Evolutionary conservation across 495 filamentous ascomycete genomes (phyloP).

Genomic region (Aspergillus carlsbadensis): DNA sequence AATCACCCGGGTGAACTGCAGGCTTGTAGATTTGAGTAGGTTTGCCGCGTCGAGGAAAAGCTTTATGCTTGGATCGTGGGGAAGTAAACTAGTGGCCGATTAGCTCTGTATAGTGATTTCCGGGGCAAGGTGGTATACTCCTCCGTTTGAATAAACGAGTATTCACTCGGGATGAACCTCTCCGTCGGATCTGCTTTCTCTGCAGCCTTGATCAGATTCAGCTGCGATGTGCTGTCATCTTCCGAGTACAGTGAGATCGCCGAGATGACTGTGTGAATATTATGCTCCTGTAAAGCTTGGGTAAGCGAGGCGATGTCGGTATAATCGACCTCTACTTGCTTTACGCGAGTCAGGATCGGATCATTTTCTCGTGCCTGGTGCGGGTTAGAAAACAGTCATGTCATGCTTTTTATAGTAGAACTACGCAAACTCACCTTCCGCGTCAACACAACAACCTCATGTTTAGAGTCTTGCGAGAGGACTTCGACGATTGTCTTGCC

Average conservation of each 20-base stretch:
- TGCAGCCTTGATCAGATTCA: constrained; percentile 51
- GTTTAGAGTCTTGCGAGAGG: constrained; percentile 33
- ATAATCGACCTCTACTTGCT: constrained; percentile 42
- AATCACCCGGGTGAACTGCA: constrained; percentile 49
- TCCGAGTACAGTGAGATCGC: constrained; percentile 38
- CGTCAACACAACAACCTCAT: constrained; percentile 45
- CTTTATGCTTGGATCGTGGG: constrained; percentile 36
- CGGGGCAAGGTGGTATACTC: constrained; percentile 21
- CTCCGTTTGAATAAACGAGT: constrained; percentile 38
- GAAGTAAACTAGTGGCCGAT: constrained; percentile 23
- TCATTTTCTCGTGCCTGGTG: constrained; percentile 12
- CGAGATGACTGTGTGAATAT: constrained; percentile 54
- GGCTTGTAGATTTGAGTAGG: constrained; percentile 26
- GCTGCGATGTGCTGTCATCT: constrained; percentile 33
- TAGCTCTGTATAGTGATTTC: not conserved
- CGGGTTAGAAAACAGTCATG: too few species aligned
- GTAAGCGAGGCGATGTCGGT: constrained; percentile 34
- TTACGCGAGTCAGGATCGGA: constrained; percentile 1
- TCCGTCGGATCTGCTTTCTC: constrained; percentile 42
- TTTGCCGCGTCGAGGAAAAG: constrained; percentile 34
- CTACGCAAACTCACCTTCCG: constrained; percentile 35
- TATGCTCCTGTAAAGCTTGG: constrained; percentile 42
- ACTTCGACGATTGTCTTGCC: constrained; percentile 52
- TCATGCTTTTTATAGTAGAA: too few species aligned
- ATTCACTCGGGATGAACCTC: constrained; percentile 52